Conservation (phyloP, 805 yeast genomes). For the Metschnikowia borealis region DNA sequence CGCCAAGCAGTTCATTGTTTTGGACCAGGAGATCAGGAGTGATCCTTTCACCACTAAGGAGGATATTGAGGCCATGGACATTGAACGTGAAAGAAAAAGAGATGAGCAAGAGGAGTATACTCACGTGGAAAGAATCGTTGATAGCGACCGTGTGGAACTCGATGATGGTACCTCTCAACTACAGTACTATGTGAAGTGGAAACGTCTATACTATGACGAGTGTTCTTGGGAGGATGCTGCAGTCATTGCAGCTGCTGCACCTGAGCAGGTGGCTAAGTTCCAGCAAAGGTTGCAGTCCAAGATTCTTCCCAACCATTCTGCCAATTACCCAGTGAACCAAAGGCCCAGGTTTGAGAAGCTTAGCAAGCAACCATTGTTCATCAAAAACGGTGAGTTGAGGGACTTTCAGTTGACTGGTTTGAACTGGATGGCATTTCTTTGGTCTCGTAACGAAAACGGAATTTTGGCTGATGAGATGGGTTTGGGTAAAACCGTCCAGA, state of each 20-base stretch:
- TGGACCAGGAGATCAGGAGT: constrained; percentile 69
- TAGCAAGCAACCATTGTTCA: constrained; percentile 78
- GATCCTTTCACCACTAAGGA: constrained; percentile 85
- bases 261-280: constrained; percentile 75
- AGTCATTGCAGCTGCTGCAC: constrained; percentile 78
- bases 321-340: constrained; percentile 60
- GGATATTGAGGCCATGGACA: constrained; percentile 89
- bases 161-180: constrained; percentile 65
- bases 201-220: constrained; percentile 86
- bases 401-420: constrained; percentile 97
- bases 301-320: constrained; percentile 77
- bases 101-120: constrained; percentile 84
- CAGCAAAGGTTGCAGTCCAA: constrained; percentile 80
- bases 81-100: constrained; percentile 78
- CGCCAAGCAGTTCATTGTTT: constrained; percentile 68
- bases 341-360: constrained; percentile 91
- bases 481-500: constrained; percentile 95
- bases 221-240: constrained; percentile 96
- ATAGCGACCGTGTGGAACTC: constrained; percentile 65
- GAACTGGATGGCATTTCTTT: constrained; percentile 98
- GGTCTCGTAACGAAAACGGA: constrained; percentile 98
- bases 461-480: constrained; percentile 99
- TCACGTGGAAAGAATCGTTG: constrained; percentile 85
- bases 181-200: constrained; percentile 90
- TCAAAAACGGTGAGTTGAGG: constrained; percentile 86